Evolutionary conservation across 1,284 basidiomycete species (phyloP).

Genomic region (Pholiota adiposa): DNA sequence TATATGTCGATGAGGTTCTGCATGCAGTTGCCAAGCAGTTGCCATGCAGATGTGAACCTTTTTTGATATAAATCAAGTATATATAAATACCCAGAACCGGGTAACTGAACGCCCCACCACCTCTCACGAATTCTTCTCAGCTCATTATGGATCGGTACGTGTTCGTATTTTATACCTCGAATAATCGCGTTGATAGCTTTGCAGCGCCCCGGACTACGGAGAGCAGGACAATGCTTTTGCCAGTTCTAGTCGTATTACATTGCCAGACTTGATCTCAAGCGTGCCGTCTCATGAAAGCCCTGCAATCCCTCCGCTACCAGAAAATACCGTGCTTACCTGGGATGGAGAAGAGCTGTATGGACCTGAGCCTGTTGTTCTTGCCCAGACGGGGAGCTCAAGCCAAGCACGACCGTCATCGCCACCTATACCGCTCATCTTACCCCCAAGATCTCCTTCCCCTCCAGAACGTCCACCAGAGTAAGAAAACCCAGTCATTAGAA

Average conservation of each 20-base stretch:
- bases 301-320: background rate
- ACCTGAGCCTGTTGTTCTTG: background rate
- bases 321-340: background rate
- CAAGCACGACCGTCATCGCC: background rate
- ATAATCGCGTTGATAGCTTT: too few species aligned
- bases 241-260: background rate
- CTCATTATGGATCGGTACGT: too few species aligned
- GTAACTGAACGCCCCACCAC: too few species aligned
- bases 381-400: background rate
- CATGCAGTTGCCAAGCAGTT: too few species aligned
- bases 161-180: too few species aligned
- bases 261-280: background rate
- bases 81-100: too few species aligned
- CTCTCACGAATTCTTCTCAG: too few species aligned
- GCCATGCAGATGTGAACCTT: too few species aligned
- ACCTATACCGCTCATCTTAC: background rate
- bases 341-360: background rate
- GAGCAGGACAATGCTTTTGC: background rate
- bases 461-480: background rate
- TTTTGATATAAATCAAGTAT: too few species aligned
- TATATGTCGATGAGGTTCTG: too few species aligned
- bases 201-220: background rate
- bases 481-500: too few species aligned
- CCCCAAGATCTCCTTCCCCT: background rate
- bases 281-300: background rate